phyloP scores from a whole-genome alignment of 768 basidiomycete genomes.

The Suillus placidus region DNA sequence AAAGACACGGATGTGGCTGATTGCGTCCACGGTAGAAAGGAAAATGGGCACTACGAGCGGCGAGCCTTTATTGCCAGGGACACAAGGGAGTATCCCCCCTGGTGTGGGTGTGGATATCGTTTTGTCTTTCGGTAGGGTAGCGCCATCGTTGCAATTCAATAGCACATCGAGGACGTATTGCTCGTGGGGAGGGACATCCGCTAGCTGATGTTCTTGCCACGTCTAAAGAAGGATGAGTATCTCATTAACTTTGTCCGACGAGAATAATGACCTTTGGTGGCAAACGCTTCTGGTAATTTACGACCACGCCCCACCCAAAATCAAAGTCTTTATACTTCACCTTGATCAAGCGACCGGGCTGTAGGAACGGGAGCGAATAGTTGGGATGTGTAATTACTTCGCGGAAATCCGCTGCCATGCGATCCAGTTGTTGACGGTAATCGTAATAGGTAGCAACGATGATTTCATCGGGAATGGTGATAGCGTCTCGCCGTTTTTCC shows the following conservation, averaged over 20 bases:
- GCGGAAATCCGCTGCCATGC: constrained; percentile 85
- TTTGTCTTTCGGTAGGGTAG: constrained; percentile 60
- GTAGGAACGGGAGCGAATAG: constrained; percentile 93
- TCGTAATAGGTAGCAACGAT: constrained; percentile 91
- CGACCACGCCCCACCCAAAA: constrained; percentile 96
- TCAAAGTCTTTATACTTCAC: constrained; percentile 84
- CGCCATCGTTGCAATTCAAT: constrained; percentile 72
- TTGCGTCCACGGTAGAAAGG: constrained; percentile 81
- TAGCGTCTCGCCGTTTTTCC: constrained; percentile 64
- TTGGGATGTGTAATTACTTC: constrained; percentile 94
- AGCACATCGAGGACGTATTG: constrained; percentile 95
- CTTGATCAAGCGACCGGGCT: constrained; percentile 89
- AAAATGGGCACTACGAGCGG: constrained; percentile 89
- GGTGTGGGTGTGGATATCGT: constrained; percentile 58
- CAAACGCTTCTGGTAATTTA: constrained; percentile 88
- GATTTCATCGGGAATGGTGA: constrained; percentile 82
- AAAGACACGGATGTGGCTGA: constrained; percentile 85
- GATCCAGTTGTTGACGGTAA: constrained; percentile 88
- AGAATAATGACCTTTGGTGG: constrained; percentile 66
- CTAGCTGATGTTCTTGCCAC: constrained; percentile 58
- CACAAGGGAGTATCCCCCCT: constrained; percentile 75
- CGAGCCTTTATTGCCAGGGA: constrained; percentile 69
- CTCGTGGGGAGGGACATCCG: constrained; percentile 81
- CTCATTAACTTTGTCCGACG: not conserved
- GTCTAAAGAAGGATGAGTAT: constrained; percentile 42